A percentile compares a stretch with the other conserved stretches of the same genome.
These are phyloP conservation scores for Phytophthora aleatoria DNA, from an alignment of 352 stramenopile genomes.

Conservation along the genomic window DNA sequence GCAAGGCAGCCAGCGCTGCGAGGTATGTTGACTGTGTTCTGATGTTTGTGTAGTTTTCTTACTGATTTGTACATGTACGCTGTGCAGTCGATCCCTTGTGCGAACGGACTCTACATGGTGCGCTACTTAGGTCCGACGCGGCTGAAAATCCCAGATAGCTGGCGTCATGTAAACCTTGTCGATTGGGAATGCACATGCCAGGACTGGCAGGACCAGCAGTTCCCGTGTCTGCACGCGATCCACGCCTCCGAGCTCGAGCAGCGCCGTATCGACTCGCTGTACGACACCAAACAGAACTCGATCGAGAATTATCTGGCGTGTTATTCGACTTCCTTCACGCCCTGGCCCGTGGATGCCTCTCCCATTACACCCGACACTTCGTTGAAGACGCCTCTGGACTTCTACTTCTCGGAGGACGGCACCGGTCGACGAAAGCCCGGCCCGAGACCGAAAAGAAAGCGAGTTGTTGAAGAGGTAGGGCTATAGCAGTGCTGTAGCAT, in stretches of 20 bases:
- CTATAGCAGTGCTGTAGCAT: slow-evolving; percentile 1
- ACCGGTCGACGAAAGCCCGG: slow-evolving; percentile 65
- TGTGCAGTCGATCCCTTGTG: slow-evolving; percentile 75
- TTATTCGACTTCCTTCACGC: slow-evolving; percentile 65
- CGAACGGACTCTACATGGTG: slow-evolving; percentile 82
- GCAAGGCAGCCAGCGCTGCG: slow-evolving; percentile 75
- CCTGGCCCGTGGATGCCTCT: slow-evolving; percentile 64
- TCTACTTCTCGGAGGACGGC: slow-evolving; percentile 59
- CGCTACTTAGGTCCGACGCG: slow-evolving; percentile 64
- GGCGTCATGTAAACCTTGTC: slow-evolving; percentile 76
- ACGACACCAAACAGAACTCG: slow-evolving; percentile 70
- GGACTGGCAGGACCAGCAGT: slow-evolving; percentile 81
- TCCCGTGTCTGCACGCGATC: slow-evolving; percentile 79
- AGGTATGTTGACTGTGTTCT: slow-evolving; percentile 49
- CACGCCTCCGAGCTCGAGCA: slow-evolving; percentile 75
- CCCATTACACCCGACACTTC: slow-evolving; percentile 42
- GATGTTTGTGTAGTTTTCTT: slow-evolving; percentile 3
- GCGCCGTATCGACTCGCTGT: slow-evolving; percentile 74
- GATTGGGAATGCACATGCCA: slow-evolving; percentile 82
- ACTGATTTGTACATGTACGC: slow-evolving; percentile 3
- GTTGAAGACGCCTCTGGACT: slow-evolving; percentile 73
- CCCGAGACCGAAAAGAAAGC: slow-evolving; percentile 52
- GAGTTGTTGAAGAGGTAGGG: neutral
- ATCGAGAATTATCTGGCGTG: slow-evolving; percentile 66
- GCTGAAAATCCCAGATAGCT: slow-evolving; percentile 65